Conservation (phyloP, 495 filamentous ascomycete genomes). For the Annulohypoxylon moriforme region DNA sequence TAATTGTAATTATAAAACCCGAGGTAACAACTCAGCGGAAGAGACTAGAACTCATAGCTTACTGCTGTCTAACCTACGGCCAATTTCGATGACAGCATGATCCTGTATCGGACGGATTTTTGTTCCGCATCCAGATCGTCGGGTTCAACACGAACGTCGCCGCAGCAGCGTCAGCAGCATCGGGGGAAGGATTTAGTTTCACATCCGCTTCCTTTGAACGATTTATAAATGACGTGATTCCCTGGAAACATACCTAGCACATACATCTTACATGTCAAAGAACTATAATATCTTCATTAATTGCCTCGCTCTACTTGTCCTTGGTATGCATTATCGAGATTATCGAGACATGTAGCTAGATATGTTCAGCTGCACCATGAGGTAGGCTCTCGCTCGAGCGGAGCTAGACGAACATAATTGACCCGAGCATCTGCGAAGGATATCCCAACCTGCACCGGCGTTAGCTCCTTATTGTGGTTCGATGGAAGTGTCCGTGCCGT, state of each 20-base stretch:
- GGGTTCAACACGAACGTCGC: conserved; percentile 28
- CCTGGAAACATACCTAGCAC: conserved; percentile 4
- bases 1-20: conserved; percentile 13
- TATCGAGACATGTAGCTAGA: neutral
- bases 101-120: conserved; percentile 11
- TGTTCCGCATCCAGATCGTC: conserved; percentile 11
- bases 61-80: conserved; percentile 10
- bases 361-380: conserved; percentile 8
- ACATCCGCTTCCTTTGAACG: conserved; percentile 26
- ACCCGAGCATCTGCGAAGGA: neutral
- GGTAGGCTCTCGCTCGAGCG: neutral
- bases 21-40: neutral
- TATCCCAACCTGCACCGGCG: conserved; percentile 13
- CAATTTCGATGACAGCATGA: conserved; percentile 5
- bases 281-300: conserved; percentile 14
- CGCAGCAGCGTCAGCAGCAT: conserved; percentile 15
- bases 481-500: conserved; percentile 12
- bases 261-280: neutral
- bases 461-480: conserved; percentile 1
- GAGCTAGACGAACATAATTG: conserved; percentile 3
- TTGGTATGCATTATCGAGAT: conserved; percentile 11
- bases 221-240: conserved; percentile 26
- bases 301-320: conserved; percentile 3
- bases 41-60: neutral
- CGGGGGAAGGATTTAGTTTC: conserved; percentile 33